phyloP scores from a whole-genome alignment of 371 early-diverging fungal genomes.

The Mortierella sp. region DNA sequence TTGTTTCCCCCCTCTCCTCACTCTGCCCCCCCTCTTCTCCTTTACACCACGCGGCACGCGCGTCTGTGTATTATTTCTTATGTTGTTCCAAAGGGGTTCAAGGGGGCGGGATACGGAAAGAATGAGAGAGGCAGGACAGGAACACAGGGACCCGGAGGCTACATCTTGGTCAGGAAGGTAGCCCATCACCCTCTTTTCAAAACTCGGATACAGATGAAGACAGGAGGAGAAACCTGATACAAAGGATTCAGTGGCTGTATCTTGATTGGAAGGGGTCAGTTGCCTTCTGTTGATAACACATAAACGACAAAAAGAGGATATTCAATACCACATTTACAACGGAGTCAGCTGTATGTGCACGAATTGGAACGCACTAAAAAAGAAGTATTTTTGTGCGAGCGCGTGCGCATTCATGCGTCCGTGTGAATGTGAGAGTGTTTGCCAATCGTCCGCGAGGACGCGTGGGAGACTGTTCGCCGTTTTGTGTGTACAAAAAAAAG shows the following conservation, averaged over 20 bases:
- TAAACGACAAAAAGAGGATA: background rate
- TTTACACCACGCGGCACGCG: conserved; percentile 9
- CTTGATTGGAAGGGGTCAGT: too few species aligned
- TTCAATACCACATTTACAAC: too few species aligned
- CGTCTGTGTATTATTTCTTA: background rate
- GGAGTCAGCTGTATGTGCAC: background rate
- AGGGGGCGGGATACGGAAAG: background rate
- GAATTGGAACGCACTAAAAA: background rate
- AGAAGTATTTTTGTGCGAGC: background rate
- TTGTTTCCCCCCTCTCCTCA: background rate
- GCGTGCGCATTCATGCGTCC: background rate
- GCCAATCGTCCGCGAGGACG: conserved; percentile 2
- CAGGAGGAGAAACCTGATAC: background rate
- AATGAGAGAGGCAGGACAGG: background rate
- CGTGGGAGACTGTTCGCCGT: background rate
- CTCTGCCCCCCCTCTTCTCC: background rate
- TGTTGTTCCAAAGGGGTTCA: background rate
- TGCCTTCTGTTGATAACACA: too few species aligned
- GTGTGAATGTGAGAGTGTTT: background rate
- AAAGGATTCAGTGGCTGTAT: too few species aligned
- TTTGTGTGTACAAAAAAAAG: background rate
- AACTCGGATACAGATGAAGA: background rate
- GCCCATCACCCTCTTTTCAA: background rate
- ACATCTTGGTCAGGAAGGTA: background rate
- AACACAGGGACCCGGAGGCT: background rate